Evolutionary conservation across 192 early-diverging fungal genomes (phyloP), one percentile per base, ranked within the genome.

Genomic region (Dispira parvispora): DNA sequence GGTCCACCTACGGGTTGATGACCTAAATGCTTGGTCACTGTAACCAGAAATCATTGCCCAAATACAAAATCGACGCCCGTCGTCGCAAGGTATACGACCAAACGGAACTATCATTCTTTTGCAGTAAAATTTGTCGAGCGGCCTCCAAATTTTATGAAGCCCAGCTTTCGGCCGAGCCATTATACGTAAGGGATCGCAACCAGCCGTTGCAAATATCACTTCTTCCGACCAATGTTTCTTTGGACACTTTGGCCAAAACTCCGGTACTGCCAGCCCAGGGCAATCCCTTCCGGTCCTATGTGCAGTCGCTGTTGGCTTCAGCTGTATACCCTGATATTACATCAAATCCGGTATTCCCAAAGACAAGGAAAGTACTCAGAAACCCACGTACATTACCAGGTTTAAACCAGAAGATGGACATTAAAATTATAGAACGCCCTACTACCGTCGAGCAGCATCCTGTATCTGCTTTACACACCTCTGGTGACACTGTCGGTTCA

Each of bases 81-180:
- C 79, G 82, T 26, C 77, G 82, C 44, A 90, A 92, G 70, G 81
- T 94, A 8, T 92, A 77, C 64, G 89, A 92, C 67, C 78, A 84
- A 3, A 75, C 80, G 0, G 82, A 84, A 47, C 72, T 86, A 11
- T 74, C 76, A 42, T 64, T 68, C 46, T 94, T 76, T 63, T 94
- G 92, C 62, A 84, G 84, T 9, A 73, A 73, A 43, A 64, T 63
- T 0, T 94, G 92, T 65, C 73, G 87, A 65, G 81, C 82, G 1
- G 82, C 81, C 13, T 89, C 88, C 8, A 78, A 75, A 20, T 88
- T 86, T 68, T 82, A 80, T 62, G 69, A 54, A 26, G 64, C 75
- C 14, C 92, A 94, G 73, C 62, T 94, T 26, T 76, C 82, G 0
- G 79, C 82, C 11, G 87, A 92, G 57, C 84, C 92, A 0, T 62